Evolutionary conservation across 1,284 basidiomycete genomes (phyloP), one percentile per base, ranked within the genome.

Genomic region (Chiua sp.): DNA sequence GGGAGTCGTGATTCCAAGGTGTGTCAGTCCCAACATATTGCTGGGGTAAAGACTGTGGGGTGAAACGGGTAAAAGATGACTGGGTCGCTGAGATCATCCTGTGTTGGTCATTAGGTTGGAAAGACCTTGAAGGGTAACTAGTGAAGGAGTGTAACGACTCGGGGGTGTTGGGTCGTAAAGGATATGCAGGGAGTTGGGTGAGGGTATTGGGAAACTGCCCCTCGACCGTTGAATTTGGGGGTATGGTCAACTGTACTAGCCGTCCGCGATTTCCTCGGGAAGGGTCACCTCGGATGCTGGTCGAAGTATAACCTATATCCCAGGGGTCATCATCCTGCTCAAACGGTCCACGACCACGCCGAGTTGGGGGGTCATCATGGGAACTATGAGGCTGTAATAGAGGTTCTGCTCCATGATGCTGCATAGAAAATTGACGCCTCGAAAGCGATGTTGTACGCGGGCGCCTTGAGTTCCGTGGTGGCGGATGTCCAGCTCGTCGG

Each of bases 121-220:
- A 52, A 48, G 53, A 55, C 15, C 53, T 48, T 23, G 16, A 42
- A 35, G 47, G 35, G 50, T 55, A 30, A 35, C 12, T 22, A 12
- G 20, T 42, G 37, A 26, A 48, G 42, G 39, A 26, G n/a, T 58
- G 50, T 1, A 51, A 49, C 22, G 35, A 53, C n/a, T n/a, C n/a
- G n/a, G n/a, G n/a, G 4, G 39, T 7, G 20, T 51, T 42, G n/a
- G 35, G 32, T 11, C 59, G 58, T 37, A 52, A 51, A 7, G 55
- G 32, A 30, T 60, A 47, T 22, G 51, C 42, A 15, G 46, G 33
- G 12, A 54, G 55, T 7, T 65, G 63, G 11, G 20, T 23, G 12
- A 42, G 42, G 48, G 49, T 15, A 8, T 33, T 12, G 53, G 55
- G 2, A 50, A 57, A 56, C 20, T 65, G 64, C 64, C 59, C 57